Conservation (phyloP, 2,329 filamentous ascomycete genomes). For the Phialophora chinensis region DNA sequence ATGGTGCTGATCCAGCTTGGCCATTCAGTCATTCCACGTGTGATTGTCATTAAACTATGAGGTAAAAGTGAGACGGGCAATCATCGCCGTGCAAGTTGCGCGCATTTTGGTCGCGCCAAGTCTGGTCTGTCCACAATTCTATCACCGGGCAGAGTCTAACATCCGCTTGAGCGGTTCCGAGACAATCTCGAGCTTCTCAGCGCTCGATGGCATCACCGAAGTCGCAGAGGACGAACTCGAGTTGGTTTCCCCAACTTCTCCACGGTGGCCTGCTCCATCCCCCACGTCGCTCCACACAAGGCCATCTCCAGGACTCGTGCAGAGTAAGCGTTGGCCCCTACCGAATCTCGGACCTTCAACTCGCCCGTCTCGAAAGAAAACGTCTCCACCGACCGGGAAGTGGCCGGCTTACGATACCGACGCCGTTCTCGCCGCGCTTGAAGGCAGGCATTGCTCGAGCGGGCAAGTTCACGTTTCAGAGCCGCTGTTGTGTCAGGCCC, state of each 20-base stretch:
- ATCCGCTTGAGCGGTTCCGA: background rate
- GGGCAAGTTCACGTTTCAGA: background rate
- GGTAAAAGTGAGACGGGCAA: background rate
- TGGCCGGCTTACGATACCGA: constrained; percentile 1
- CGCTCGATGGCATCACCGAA: background rate
- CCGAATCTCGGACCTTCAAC: background rate
- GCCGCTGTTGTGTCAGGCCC: background rate
- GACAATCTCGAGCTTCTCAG: too few species aligned
- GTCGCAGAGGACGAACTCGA: background rate
- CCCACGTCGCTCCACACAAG: constrained; percentile 11
- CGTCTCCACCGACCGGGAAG: constrained; percentile 1
- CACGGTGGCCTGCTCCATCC: constrained; percentile 4
- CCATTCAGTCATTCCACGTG: background rate
- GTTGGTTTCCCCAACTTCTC: background rate
- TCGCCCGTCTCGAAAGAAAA: background rate
- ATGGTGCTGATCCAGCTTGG: background rate
- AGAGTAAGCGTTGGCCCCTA: background rate
- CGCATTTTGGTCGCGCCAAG: background rate
- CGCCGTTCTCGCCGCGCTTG: constrained; percentile 4
- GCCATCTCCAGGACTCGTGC: background rate
- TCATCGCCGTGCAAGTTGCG: background rate
- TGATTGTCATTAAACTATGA: background rate
- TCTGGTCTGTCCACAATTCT: background rate
- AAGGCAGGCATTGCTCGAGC: background rate
- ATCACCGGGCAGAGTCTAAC: background rate